These are phyloP conservation scores for Sugiyamaella paludigena DNA, from an alignment of 1,139 yeast species.

Conservation along the genomic window DNA sequence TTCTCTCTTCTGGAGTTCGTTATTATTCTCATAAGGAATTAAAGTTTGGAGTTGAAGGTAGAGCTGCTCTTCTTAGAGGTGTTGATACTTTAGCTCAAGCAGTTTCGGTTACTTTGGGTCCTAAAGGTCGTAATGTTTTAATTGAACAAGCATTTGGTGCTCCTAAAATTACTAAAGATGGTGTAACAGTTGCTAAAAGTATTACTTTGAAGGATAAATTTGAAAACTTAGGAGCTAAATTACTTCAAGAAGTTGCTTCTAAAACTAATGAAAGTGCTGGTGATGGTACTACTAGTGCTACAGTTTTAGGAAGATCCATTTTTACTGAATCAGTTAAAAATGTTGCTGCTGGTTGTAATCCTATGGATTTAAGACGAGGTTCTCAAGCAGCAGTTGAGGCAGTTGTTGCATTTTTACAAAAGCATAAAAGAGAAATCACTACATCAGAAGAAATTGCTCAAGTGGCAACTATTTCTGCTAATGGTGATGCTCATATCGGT, in stretches of 20 bases:
- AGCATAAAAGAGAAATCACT: constrained; percentile 94
- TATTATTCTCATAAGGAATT: constrained; percentile 80
- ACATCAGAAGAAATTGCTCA: constrained; percentile 97
- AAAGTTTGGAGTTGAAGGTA: constrained; percentile 97
- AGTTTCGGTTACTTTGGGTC: constrained; percentile 95
- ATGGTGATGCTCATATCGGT: constrained; percentile 95
- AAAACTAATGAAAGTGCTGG: constrained; percentile 99
- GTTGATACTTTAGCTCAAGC: constrained; percentile 97
- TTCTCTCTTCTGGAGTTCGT: constrained; percentile 31
- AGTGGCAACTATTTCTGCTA: constrained; percentile 98
- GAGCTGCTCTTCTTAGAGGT: constrained; percentile 94
- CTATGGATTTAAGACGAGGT: constrained; percentile 99
- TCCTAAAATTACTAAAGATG: constrained; percentile 98
- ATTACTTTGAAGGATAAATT: constrained; percentile 86
- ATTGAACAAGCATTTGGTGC: constrained; percentile 97
- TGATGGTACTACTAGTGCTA: constrained; percentile 98
- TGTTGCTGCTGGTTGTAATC: constrained; percentile 99
- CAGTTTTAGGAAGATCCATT: constrained; percentile 94
- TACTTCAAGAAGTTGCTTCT: constrained; percentile 96
- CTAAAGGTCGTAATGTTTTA: constrained; percentile 96
- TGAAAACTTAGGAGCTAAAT: constrained; percentile 95
- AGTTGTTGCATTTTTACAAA: constrained; percentile 82
- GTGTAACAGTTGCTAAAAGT: constrained; percentile 96
- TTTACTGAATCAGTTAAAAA: constrained; percentile 97
- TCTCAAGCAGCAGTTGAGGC: constrained; percentile 98